Evolutionary conservation across 176 grass and related monocot genomes (phyloP).

Genomic region (Poa annua): DNA sequence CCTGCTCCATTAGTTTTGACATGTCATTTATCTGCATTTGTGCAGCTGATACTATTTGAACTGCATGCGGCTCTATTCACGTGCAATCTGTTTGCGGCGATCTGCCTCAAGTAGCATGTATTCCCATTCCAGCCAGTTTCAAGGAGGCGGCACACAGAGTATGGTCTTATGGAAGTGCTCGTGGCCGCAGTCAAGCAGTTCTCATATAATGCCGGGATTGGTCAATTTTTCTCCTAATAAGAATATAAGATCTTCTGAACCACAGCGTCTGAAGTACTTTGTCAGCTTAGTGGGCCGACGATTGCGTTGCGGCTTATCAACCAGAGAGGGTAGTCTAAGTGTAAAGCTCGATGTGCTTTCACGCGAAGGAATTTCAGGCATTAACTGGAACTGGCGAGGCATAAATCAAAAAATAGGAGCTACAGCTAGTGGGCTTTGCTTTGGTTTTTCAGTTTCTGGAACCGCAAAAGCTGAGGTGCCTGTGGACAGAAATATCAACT

Average conservation of each 20-base stretch:
- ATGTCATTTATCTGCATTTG: not conserved
- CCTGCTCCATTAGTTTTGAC: not conserved
- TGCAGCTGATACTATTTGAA: constrained; percentile 16
- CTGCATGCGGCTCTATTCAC: constrained; percentile 57
- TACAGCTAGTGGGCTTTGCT: constrained; percentile 57
- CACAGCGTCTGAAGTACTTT: constrained; percentile 51
- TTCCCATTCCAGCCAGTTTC: constrained; percentile 45
- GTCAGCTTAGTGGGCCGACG: constrained; percentile 61
- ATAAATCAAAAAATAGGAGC: constrained; percentile 64
- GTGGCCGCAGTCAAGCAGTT: constrained; percentile 23
- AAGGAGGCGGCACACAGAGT: constrained; percentile 33
- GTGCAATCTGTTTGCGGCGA: constrained; percentile 35
- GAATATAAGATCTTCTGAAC: constrained; percentile 42
- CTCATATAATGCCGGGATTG: constrained; percentile 12
- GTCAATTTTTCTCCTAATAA: constrained; percentile 37
- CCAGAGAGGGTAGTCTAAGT: constrained; percentile 55
- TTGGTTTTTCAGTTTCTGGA: constrained; percentile 65
- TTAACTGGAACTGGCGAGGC: constrained; percentile 62
- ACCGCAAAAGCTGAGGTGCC: constrained; percentile 60
- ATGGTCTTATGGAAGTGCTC: constrained; percentile 43
- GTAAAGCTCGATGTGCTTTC: constrained; percentile 55
- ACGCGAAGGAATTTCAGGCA: constrained; percentile 36
- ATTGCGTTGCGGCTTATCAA: constrained; percentile 60
- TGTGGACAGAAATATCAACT: constrained; percentile 39
- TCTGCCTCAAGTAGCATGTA: constrained; percentile 46